phyloP scores from a whole-genome alignment of 768 basidiomycete genomes.

The Clitopilus hobsonii region DNA sequence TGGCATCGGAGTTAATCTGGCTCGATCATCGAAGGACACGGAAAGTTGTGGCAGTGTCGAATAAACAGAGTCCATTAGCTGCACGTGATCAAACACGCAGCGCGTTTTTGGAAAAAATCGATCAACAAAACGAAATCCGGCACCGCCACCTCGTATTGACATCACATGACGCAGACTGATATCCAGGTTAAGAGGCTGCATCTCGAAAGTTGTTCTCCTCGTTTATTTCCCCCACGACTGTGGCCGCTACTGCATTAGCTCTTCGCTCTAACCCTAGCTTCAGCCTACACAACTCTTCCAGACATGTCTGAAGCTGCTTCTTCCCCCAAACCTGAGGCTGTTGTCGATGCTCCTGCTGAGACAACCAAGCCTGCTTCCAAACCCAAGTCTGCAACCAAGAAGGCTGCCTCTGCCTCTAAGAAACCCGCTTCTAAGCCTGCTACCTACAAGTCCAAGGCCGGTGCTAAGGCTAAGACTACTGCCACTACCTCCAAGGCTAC shows the following conservation, averaged over 20 bases:
- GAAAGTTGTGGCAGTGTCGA: neutral
- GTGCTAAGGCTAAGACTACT: conserved; percentile 26
- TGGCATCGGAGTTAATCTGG: neutral
- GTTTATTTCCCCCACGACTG: conserved; percentile 4
- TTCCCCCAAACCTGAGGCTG: conserved; percentile 15
- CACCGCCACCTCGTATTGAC: conserved; percentile 32
- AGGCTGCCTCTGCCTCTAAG: conserved; percentile 13
- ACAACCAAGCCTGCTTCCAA: conserved; percentile 11
- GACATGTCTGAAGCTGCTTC: conserved; percentile 14
- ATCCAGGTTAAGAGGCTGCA: conserved; percentile 13
- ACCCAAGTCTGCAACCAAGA: conserved; percentile 14
- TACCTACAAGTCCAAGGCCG: conserved; percentile 25
- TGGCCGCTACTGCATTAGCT: neutral
- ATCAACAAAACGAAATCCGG: conserved; percentile 37
- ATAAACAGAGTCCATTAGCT: conserved; percentile 7
- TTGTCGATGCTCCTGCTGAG: conserved; percentile 9
- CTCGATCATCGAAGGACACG: neutral
- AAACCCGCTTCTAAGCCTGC: conserved; percentile 17
- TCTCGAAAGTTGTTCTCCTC: neutral
- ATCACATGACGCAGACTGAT: conserved; percentile 17
- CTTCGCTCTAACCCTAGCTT: conserved; percentile 6
- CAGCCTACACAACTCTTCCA: conserved; percentile 21
- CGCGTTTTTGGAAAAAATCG: conserved; percentile 1
- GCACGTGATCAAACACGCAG: conserved; percentile 13
- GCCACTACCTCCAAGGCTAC: conserved; percentile 20